phyloP scores from a whole-genome alignment of 345 rosid species.

The Hevea brasiliensis region DNA sequence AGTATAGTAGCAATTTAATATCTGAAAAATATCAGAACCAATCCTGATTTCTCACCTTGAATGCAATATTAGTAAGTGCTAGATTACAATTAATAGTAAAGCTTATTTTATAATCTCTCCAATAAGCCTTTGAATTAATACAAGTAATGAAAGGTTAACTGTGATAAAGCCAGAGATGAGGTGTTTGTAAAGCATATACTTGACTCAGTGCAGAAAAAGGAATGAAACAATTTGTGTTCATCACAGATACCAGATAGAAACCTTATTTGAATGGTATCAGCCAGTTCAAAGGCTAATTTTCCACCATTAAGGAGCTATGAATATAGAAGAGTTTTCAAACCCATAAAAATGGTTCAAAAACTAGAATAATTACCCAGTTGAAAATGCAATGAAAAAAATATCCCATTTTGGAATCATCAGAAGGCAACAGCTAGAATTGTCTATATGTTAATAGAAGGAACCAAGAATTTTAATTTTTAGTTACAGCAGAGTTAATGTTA shows the following conservation, averaged over 20 bases:
- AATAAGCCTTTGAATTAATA: not conserved
- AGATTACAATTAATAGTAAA: not conserved
- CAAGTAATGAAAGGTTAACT: not conserved
- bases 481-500: not conserved
- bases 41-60: not conserved
- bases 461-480: not conserved
- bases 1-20: too few species aligned
- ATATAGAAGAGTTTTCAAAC: not conserved
- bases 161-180: not conserved
- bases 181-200: not conserved
- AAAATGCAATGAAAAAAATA: not conserved
- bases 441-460: not conserved
- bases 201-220: not conserved
- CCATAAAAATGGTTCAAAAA: not conserved
- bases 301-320: not conserved
- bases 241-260: not conserved
- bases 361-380: not conserved
- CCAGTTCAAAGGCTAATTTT: conserved; percentile 4
- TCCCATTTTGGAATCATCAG: not conserved
- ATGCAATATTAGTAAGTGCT: not conserved
- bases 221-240: not conserved
- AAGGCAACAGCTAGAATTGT: not conserved
- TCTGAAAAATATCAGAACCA: too few species aligned
- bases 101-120: not conserved
- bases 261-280: not conserved